Evolutionary conservation across 305 asterid genomes (phyloP), one percentile per base, ranked within the genome.

Genomic region (Salvia sclarea): DNA sequence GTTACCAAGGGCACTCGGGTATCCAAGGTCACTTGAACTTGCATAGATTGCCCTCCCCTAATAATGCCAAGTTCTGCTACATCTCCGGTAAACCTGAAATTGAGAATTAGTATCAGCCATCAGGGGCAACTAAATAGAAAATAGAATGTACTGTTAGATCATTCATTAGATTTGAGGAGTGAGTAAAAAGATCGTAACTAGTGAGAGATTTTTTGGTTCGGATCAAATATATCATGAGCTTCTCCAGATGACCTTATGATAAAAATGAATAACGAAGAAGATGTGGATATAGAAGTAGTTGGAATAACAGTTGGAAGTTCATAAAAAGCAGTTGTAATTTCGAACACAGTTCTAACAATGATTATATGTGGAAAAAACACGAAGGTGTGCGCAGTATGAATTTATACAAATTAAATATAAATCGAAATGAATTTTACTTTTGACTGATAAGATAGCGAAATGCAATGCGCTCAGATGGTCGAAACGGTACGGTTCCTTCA

Each of bases 401-500:
- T 67, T 33, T 71, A 72, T 44, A 65, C 49, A 78, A 78, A 69
- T 61, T 58, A 45, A 25, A 53, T n/a, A 66, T 30, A 68, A n/a
- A n/a, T n/a, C n/a, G n/a, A 62, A 64, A 61, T 58, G 67, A 76
- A 40, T 50, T 45, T 79, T 86, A 92, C 97, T 86, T 91, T 85
- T 87, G 91, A 84, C 98, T 89, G 68, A 94, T 84, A 69, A 94
- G 93, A 79, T 87, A 94, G 80, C 98, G 97, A 79, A 94, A 94
- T 58, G 98, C 99, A 74, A 94, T 94, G 69, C 98, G 95, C 82
- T 88, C 99, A 44, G 88, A 78, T 53, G 98, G 84, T 65, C 93
- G 94, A 82, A 89, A 94, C 21, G 98, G 99, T 66, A 94, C 95
- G 22, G 99, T 94, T 76, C 99, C 98, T 85, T 94, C 98, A 70